Evolutionary conservation across 805 yeast genomes (phyloP), one percentile per base, ranked within the genome.

Genomic region (Hemisphaericaspora nanyangensis): DNA sequence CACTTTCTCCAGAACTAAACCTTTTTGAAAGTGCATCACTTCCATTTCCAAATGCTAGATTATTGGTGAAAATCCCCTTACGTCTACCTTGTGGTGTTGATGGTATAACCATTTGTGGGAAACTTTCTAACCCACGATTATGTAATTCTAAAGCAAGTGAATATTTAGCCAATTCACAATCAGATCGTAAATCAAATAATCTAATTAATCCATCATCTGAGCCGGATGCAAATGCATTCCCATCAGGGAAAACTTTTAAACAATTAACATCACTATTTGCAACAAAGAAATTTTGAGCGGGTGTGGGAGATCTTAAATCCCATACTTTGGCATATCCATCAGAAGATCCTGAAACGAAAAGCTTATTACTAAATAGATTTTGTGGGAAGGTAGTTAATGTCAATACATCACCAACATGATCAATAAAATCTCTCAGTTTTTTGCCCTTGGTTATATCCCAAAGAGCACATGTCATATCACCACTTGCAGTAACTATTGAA

Each of bases 401-500:
- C 28, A 85, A 58, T 15, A 85, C 83, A 56, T 85, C 95, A 6
- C 89, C 88, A 27, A 80, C 56, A 60, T 84, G 91, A 39, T 82
- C 88, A 12, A 73, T 58, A 55, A 71, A 84, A 28, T 75, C 79
- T 18, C 77, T 64, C 1, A 68, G 60, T 46, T 72, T 68, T 16
- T 63, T 65, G 1, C 85, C 82, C 47, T 76, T 77, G 7, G 72
- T 67, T 17, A 87, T 69, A 58, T 90, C 95, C 96, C 96, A 90
- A 37, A 81, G 56, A 1, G 75, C 72, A 51, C 87, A 76, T 1
- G 91, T 78, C 80, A 81, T 76, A 57, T 89, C 97, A 3, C 95
- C 96, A 29, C 90, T 80, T 1, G 82, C 74, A 0, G 95, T 85
- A 13, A 88, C 52, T 0, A 87, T 56, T 20, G 66, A 68, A 5